Evolutionary conservation across 2,329 filamentous ascomycete species (phyloP).

Genomic region (Epichloe elymi): DNA sequence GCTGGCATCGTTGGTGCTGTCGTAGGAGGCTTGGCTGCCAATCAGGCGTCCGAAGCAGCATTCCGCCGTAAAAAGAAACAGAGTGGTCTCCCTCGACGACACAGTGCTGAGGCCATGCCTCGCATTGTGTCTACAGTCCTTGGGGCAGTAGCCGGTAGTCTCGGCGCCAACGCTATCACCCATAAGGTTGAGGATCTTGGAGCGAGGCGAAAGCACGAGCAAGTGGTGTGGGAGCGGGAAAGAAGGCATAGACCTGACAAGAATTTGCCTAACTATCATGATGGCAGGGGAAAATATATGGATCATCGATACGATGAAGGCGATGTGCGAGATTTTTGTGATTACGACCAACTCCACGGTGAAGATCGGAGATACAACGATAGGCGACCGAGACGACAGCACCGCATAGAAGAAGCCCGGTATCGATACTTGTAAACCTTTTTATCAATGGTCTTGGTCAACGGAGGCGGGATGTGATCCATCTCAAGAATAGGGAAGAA

Average conservation of each 20-base stretch:
- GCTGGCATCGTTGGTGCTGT: constrained; percentile 40
- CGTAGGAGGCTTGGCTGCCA: constrained; percentile 39
- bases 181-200: constrained; percentile 27
- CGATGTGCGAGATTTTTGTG: constrained; percentile 11
- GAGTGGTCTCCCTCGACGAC: constrained; percentile 10
- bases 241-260: constrained; percentile 17
- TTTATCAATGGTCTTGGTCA: too few species aligned
- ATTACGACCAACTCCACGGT: constrained; percentile 16
- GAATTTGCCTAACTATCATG: constrained; percentile 14
- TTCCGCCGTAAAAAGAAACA: constrained; percentile 17
- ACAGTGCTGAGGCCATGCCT: constrained; percentile 18
- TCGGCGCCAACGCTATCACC: constrained; percentile 39
- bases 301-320: constrained; percentile 8
- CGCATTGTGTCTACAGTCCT: constrained; percentile 35
- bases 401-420: constrained; percentile 13
- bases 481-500: too few species aligned
- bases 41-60: constrained; percentile 32
- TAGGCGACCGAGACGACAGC: constrained; percentile 10
- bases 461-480: too few species aligned
- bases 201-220: constrained; percentile 19
- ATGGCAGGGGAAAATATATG: constrained; percentile 6
- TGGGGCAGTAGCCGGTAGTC: constrained; percentile 40
- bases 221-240: constrained; percentile 20
- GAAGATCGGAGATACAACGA: constrained; percentile 9
- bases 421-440: constrained; percentile 6